These are phyloP conservation scores for Penicillium samsonianum DNA, from an alignment of 495 filamentous ascomycete genomes.

Conservation along the genomic window DNA sequence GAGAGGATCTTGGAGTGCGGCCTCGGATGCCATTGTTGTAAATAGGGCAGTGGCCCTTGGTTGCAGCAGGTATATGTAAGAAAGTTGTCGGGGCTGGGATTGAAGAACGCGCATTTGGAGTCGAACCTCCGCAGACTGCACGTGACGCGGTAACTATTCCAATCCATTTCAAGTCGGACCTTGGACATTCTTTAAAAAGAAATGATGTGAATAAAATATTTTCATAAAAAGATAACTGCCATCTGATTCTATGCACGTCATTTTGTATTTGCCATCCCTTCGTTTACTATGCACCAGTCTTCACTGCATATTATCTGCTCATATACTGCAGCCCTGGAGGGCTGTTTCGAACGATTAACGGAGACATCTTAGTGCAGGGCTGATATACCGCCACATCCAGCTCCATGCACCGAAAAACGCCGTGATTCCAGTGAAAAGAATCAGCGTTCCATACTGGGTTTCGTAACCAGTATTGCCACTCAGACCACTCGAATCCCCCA, in stretches of 20 bases:
- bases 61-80: slow-evolving; percentile 16
- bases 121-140: slow-evolving; percentile 16
- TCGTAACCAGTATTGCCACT: slow-evolving; percentile 35
- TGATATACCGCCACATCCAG: slow-evolving; percentile 37
- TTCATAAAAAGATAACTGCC: neutral
- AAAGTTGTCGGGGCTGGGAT: neutral
- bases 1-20: slow-evolving; percentile 65
- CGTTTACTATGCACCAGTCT: neutral
- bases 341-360: neutral
- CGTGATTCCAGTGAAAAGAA: slow-evolving; percentile 50
- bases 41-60: slow-evolving; percentile 17
- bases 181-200: neutral
- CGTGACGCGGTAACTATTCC: slow-evolving; percentile 4
- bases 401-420: slow-evolving; percentile 40
- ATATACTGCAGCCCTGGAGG: too few relatives aligned
- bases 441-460: slow-evolving; percentile 44
- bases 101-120: slow-evolving; percentile 13
- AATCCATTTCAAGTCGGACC: neutral
- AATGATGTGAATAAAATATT: neutral
- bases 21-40: slow-evolving; percentile 37
- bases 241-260: neutral
- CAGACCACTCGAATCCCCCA: slow-evolving; percentile 17
- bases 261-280: neutral
- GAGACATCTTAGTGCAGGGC: slow-evolving; percentile 14
- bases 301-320: neutral